Conservation (phyloP, 1,139 yeast species). For the Scheffersomyces cryptocercus region DNA sequence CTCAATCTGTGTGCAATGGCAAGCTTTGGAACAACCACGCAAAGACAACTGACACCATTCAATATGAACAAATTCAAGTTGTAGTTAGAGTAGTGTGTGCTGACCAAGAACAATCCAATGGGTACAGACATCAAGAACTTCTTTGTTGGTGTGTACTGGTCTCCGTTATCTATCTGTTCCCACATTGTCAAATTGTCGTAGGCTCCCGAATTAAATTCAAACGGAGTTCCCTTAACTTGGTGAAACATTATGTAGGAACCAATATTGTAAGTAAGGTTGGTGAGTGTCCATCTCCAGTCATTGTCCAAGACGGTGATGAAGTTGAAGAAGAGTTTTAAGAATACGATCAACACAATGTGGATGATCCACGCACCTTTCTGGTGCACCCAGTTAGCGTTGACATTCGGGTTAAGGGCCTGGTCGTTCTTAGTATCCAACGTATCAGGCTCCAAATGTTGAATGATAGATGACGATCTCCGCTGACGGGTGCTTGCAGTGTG, state of each 20-base stretch:
- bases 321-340: slow-evolving; percentile 75
- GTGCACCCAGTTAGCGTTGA: slow-evolving; percentile 96
- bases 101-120: slow-evolving; percentile 76
- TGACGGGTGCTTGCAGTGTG: slow-evolving; percentile 35
- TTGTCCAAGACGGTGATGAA: slow-evolving; percentile 67
- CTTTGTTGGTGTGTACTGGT: slow-evolving; percentile 94
- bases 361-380: slow-evolving; percentile 95
- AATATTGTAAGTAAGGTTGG: slow-evolving; percentile 84
- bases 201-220: slow-evolving; percentile 95
- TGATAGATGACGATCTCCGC: slow-evolving; percentile 52
- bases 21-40: slow-evolving; percentile 86
- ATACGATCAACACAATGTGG: slow-evolving; percentile 77
- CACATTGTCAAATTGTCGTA: slow-evolving; percentile 96
- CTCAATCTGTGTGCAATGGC: slow-evolving; percentile 80
- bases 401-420: slow-evolving; percentile 83
- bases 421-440: slow-evolving; percentile 90
- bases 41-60: slow-evolving; percentile 76
- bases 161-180: slow-evolving; percentile 98
- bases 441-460: slow-evolving; percentile 91
- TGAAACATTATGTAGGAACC: slow-evolving; percentile 97
- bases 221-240: slow-evolving; percentile 94
- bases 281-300: slow-evolving; percentile 92
- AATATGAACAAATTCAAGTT: slow-evolving; percentile 76
- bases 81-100: slow-evolving; percentile 90
- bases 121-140: slow-evolving; percentile 92